A percentile compares a stretch with the other conserved stretches of the same genome.
Evolutionary conservation across 352 stramenopile genomes (phyloP).

Genomic region (Phytopythium ostracodes): DNA sequence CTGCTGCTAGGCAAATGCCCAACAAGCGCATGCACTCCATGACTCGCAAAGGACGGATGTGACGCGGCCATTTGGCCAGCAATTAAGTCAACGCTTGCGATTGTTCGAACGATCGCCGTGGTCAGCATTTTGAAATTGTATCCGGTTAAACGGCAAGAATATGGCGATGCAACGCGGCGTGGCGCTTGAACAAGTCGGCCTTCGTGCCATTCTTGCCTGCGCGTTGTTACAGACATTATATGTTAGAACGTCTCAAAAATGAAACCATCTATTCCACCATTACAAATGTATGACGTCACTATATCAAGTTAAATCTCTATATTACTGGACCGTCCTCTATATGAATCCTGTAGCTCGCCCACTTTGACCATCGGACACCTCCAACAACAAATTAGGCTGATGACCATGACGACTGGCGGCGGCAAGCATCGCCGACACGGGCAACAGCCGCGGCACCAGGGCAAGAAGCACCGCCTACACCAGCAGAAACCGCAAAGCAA

Average conservation of each 20-base stretch:
- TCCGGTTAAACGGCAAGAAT: not conserved
- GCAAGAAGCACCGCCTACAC: slow-evolving; percentile 20
- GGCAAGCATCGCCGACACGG: slow-evolving; percentile 8
- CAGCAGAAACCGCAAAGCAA: not conserved
- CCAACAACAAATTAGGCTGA: not conserved
- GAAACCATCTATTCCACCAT: too few species aligned
- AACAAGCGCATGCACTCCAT: slow-evolving; percentile 47
- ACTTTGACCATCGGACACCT: not conserved
- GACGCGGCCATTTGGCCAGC: slow-evolving; percentile 6
- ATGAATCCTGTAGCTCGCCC: not conserved
- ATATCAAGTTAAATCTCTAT: too few species aligned
- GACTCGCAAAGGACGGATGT: slow-evolving; percentile 60
- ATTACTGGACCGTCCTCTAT: not conserved
- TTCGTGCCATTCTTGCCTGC: too few species aligned
- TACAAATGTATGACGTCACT: too few species aligned
- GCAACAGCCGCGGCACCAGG: slow-evolving; percentile 8
- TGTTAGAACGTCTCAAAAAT: too few species aligned
- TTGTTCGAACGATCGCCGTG: not conserved
- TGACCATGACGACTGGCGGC: slow-evolving; percentile 19
- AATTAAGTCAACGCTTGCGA: not conserved
- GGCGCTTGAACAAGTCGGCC: too few species aligned
- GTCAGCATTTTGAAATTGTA: not conserved
- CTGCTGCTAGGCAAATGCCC: slow-evolving; percentile 23
- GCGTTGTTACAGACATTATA: too few species aligned
- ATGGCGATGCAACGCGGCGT: not conserved